Conservation (phyloP, 169 alveolate species). For the Plasmodium vivax region DNA sequence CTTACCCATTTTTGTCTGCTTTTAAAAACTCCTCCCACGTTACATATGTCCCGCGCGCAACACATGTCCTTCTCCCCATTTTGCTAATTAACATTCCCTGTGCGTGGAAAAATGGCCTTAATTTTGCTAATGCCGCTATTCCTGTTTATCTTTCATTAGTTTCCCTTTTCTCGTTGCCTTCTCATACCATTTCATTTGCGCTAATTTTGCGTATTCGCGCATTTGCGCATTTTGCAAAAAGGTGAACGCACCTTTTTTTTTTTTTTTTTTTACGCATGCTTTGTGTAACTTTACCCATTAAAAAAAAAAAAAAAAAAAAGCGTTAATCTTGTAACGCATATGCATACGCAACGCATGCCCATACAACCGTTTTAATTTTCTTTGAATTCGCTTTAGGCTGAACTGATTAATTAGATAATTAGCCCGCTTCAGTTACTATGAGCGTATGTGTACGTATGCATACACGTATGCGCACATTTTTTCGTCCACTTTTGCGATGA, state of each 20-base stretch:
- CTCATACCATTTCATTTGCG: not conserved
- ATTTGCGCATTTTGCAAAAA: not conserved
- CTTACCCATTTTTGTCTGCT: constrained; percentile 19
- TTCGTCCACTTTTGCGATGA: not conserved
- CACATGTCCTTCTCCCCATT: not conserved
- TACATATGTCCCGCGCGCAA: not conserved
- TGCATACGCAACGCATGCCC: not conserved
- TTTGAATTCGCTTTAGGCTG: constrained; percentile 18
- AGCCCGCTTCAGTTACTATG: not conserved
- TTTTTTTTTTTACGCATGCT: constrained; percentile 7
- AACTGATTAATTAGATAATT: constrained; percentile 19
- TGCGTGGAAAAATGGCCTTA: not conserved
- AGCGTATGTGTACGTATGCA: not conserved
- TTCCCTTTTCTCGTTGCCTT: not conserved
- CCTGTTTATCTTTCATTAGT: not conserved
- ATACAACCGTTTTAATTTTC: constrained; percentile 36
- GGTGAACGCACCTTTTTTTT: constrained; percentile 22
- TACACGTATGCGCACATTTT: not conserved
- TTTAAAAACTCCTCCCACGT: constrained; percentile 5
- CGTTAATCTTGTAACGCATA: not conserved
- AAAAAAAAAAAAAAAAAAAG: constrained; percentile 13
- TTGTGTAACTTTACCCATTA: not conserved
- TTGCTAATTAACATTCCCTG: not conserved
- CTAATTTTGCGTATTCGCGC: not conserved
- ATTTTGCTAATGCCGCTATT: not conserved